Evolutionary conservation across 345 rosid species (phyloP).

Genomic region (Eucalyptus leucophloia): DNA sequence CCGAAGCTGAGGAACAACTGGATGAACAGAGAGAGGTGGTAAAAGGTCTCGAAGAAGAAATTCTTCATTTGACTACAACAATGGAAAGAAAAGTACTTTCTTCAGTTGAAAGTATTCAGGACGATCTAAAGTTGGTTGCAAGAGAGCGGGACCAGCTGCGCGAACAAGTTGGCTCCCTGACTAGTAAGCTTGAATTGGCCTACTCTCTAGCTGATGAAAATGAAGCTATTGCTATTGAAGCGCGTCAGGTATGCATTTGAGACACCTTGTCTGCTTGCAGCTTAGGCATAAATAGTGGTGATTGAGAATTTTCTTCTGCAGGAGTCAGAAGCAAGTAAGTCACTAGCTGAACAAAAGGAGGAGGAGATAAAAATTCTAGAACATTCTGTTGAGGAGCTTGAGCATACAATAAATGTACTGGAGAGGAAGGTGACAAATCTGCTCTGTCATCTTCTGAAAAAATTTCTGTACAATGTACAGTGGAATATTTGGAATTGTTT

Average conservation of each 20-base stretch:
- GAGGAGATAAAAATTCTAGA: conserved; percentile 88
- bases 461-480: not conserved
- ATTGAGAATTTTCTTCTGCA: conserved; percentile 3
- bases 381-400: conserved; percentile 81
- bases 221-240: conserved; percentile 74
- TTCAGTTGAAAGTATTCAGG: conserved; percentile 36
- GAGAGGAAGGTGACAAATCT: conserved; percentile 55
- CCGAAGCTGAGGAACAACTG: conserved; percentile 59
- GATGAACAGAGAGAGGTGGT: conserved; percentile 63
- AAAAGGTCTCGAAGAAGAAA: conserved; percentile 69
- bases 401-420: conserved; percentile 65
- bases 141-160: conserved; percentile 50
- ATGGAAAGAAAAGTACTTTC: conserved; percentile 29
- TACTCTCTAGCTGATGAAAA: conserved; percentile 74
- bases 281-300: not conserved
- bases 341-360: conserved; percentile 77
- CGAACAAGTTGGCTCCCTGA: conserved; percentile 48
- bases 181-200: conserved; percentile 55
- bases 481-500: not conserved
- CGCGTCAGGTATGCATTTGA: conserved; percentile 46
- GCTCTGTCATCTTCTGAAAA: not conserved
- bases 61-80: conserved; percentile 45
- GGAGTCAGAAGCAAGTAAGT: conserved; percentile 73
- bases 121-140: conserved; percentile 27
- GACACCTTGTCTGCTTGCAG: not conserved